These are phyloP conservation scores for Taxawa tesnikishii DNA, from an alignment of 2,329 filamentous ascomycete genomes.

Conservation along the genomic window DNA sequence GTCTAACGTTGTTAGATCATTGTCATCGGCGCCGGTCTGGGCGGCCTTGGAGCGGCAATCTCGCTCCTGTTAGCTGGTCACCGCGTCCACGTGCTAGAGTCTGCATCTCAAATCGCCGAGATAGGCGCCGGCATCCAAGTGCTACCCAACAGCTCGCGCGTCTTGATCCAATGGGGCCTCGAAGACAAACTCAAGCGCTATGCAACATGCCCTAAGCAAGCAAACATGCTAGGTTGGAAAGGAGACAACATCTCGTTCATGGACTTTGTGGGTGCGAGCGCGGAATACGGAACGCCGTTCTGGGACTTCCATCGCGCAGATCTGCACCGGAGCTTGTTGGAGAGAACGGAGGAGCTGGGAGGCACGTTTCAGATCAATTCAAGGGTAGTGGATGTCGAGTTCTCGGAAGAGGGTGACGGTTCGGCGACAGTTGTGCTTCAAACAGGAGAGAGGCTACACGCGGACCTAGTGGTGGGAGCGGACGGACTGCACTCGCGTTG, in stretches of 20 bases:
- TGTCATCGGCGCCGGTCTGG: conserved; percentile 44
- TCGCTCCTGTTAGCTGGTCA: conserved; percentile 34
- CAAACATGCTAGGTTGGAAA: conserved; percentile 42
- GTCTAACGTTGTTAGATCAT: conserved; percentile 24
- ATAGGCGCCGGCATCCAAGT: conserved; percentile 41
- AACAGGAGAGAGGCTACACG: conserved; percentile 23
- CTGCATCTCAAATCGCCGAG: conserved; percentile 34
- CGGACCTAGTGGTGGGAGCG: conserved; percentile 35
- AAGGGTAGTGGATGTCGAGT: conserved; percentile 30
- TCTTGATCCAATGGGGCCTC: conserved; percentile 39
- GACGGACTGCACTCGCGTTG: conserved; percentile 36
- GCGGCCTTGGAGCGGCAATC: conserved; percentile 41
- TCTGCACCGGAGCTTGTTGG: conserved; percentile 35
- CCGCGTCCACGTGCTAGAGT: conserved; percentile 36
- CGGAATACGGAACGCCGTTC: conserved; percentile 29
- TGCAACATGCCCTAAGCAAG: conserved; percentile 29
- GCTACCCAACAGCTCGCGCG: conserved; percentile 33
- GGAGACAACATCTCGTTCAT: conserved; percentile 36
- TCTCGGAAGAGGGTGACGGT: conserved; percentile 7
- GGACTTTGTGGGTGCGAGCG: conserved; percentile 28
- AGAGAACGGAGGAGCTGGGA: conserved; percentile 36
- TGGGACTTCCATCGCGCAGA: conserved; percentile 45
- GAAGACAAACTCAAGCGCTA: conserved; percentile 25
- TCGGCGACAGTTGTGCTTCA: conserved; percentile 26
- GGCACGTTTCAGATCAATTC: conserved; percentile 32